Base-by-base conservation (phyloP, 2,329 filamentous ascomycete genomes). In the Septoria petroselini region DNA sequence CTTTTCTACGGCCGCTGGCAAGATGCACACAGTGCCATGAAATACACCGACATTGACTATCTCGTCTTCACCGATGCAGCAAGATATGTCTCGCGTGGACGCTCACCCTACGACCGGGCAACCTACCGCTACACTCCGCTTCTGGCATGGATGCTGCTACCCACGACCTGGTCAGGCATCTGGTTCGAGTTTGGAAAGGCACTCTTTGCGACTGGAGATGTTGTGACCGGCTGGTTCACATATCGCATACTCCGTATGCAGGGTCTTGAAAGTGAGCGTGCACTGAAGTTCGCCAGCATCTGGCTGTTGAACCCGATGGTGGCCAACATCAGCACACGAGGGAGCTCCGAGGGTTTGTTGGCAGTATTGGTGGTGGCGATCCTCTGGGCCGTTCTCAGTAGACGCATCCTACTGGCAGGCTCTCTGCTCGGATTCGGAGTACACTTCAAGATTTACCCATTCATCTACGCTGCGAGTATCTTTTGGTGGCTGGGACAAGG, bases 31-130 rank as follows among this genome's bases (percentile, higher is more conserved):
- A 94, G 90, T 6, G 84, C 91, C 11, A 74, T 98, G 65, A 97
- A 97, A 73, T 98, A 97, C 75, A 98, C 93, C 43, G 93, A 98
- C 71, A 96, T 98, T 63, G 93, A 98, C 76, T 98, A 98, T 72
- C 83, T 90, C 58, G 93, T 98, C 68, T 98, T 98, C 76, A 97
- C 93, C 41, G 91, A 97, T 69, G 93, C 93, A 19, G 82, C 93
- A 2, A 86, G 87, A 58, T 91, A 86, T 70, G 73, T 88, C 35
- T 73, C 83, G 3, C 74, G 71, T n/a, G 80, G 80, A 3, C 71
- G 73, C 39, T 88, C 87, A 0, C 93, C 93, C 1, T 98, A 98
- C 68, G 79, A 80, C 33, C 83, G 93, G 46, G 91, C 93, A 65
- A 98, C 93, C 0, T 98, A 98, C 74, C 86, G 93, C 53, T 98